A percentile compares a stretch with the other conserved stretches of the same genome.
phyloP scores from a whole-genome alignment of 257 asterid species.

The Primulina tabacum region DNA sequence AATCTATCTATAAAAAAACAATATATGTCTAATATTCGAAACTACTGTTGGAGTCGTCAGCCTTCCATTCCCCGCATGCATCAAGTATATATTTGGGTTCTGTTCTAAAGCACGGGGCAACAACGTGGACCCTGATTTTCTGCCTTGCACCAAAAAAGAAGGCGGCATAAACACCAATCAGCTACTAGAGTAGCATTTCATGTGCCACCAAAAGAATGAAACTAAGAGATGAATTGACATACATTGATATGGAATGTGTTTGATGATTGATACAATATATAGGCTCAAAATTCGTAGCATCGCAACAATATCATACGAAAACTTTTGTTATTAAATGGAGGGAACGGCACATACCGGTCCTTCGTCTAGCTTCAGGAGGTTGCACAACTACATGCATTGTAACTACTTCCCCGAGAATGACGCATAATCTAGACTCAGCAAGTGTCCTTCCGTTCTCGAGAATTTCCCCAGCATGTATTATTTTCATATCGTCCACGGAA shows the following conservation, averaged over 20 bases:
- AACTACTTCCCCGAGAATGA: constrained; percentile 38
- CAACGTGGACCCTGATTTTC: background rate
- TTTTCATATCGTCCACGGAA: constrained; percentile 43
- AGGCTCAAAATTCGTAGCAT: background rate
- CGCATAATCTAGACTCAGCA: constrained; percentile 37
- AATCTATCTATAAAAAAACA: background rate
- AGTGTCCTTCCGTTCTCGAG: constrained; percentile 53
- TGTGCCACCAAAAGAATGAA: too few species aligned
- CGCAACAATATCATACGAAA: background rate
- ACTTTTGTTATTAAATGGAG: background rate
- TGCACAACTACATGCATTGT: constrained; percentile 67
- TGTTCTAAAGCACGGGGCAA: too few species aligned
- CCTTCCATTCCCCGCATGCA: background rate
- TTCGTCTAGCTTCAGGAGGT: constrained; percentile 40
- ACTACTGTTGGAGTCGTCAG: background rate
- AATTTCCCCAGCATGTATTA: constrained; percentile 50
- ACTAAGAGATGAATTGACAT: too few species aligned
- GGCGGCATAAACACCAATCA: background rate
- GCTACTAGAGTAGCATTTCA: too few species aligned
- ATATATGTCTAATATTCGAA: background rate
- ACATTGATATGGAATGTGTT: too few species aligned
- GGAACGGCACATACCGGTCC: constrained; percentile 30
- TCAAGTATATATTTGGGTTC: background rate
- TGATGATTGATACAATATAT: too few species aligned
- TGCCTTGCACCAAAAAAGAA: background rate